These are phyloP conservation scores for Polytrichum commune DNA, from an alignment of 225 moss, liverwort and hornwort genomes.

Conservation along the genomic window DNA sequence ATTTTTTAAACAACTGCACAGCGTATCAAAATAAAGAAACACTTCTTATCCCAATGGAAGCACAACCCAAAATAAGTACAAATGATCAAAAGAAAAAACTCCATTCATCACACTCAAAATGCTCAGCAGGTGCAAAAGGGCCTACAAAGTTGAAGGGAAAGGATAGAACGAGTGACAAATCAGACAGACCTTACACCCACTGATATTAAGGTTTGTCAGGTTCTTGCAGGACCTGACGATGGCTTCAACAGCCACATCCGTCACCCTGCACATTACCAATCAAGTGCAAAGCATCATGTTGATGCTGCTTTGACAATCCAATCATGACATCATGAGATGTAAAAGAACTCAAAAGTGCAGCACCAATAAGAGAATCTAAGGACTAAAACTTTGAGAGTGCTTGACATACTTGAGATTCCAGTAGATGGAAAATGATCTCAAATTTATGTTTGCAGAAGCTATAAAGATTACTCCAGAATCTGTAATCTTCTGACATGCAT, in stretches of 20 bases:
- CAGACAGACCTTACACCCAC: conserved; percentile 88
- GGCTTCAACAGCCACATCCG: conserved; percentile 70
- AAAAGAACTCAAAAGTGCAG: conserved; percentile 3
- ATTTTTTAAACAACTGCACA: conserved; percentile 7
- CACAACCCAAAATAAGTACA: no score
- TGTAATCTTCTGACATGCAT: conserved; percentile 91
- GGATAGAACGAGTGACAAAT: no score
- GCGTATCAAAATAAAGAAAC: not conserved
- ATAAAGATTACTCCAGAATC: conserved; percentile 65
- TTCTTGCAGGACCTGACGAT: conserved; percentile 70
- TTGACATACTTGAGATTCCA: conserved; percentile 88
- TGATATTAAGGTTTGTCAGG: conserved; percentile 75
- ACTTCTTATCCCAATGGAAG: no score
- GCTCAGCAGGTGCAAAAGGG: no score
- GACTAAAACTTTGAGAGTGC: not conserved
- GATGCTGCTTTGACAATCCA: conserved; percentile 1
- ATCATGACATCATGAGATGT: conserved; percentile 11
- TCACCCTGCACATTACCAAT: conserved; percentile 59
- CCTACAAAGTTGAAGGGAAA: no score
- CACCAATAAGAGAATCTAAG: conserved; percentile 7
- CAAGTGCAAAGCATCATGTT: conserved; percentile 9
- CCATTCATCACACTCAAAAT: no score
- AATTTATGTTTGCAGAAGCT: conserved; percentile 68
- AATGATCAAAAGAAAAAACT: no score
- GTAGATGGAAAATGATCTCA: conserved; percentile 84